Conservation (phyloP, 208 protist genomes). For the Leishmania lainsoni region DNA sequence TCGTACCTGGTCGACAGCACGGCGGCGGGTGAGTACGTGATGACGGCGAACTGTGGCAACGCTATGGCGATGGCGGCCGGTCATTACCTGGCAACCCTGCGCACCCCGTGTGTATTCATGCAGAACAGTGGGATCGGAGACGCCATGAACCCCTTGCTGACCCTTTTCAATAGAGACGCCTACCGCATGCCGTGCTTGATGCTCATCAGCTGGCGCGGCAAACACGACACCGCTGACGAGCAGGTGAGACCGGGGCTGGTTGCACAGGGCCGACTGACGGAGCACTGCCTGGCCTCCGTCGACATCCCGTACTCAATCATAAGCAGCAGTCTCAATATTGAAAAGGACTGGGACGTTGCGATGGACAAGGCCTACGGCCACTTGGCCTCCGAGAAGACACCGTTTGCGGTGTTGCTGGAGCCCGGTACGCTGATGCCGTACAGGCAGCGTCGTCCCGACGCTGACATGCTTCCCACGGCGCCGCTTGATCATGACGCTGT, state of each 20-base stretch:
- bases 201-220: constrained; percentile 82
- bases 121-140: constrained; percentile 84
- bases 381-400: constrained; percentile 48
- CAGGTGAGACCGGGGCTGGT: constrained; percentile 77
- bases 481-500: constrained; percentile 60
- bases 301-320: constrained; percentile 70
- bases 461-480: constrained; percentile 33
- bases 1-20: constrained; percentile 76
- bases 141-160: constrained; percentile 77
- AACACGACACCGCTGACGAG: constrained; percentile 44
- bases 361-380: constrained; percentile 67
- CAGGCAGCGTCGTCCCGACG: constrained; percentile 24
- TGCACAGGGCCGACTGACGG: constrained; percentile 64
- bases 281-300: constrained; percentile 49
- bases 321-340: constrained; percentile 48
- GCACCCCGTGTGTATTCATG: constrained; percentile 71
- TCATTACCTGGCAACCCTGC: constrained; percentile 81
- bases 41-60: constrained; percentile 85
- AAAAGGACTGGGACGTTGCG: constrained; percentile 43
- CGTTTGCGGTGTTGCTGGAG: constrained; percentile 81
- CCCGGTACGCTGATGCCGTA: constrained; percentile 52
- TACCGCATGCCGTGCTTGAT: constrained; percentile 83
- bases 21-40: constrained; percentile 58
- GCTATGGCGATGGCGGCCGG: constrained; percentile 81
- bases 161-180: constrained; percentile 62